phyloP scores from a whole-genome alignment of 768 basidiomycete genomes.

The Lactarius hatsudake region DNA sequence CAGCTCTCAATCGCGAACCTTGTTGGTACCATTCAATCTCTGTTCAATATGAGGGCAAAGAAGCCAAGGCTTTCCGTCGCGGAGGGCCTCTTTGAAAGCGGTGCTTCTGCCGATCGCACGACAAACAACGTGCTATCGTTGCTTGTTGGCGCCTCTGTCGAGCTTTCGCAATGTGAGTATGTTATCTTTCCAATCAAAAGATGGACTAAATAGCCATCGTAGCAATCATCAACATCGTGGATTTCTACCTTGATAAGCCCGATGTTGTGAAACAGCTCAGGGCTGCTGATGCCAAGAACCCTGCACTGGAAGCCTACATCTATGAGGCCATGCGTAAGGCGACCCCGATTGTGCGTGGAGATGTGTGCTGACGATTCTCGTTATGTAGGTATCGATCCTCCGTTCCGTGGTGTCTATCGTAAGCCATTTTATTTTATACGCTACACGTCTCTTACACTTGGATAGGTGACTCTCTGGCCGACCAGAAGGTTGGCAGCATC shows the following conservation, averaged over 20 bases:
- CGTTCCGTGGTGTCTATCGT: conserved; percentile 70
- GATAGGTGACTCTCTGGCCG: conserved; percentile 47
- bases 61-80: conserved; percentile 43
- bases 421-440: conserved; percentile 30
- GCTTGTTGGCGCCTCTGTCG: conserved; percentile 63
- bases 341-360: not conserved
- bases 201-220: not conserved
- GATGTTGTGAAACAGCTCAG: conserved; percentile 36
- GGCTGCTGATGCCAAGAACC: conserved; percentile 37
- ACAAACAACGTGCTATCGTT: conserved; percentile 73
- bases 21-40: conserved; percentile 43
- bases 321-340: conserved; percentile 68
- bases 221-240: conserved; percentile 66
- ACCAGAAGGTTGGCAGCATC: conserved; percentile 43
- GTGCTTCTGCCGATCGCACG: conserved; percentile 56
- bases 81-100: conserved; percentile 56
- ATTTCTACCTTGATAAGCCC: conserved; percentile 56
- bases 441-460: not conserved
- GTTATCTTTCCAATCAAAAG: not conserved
- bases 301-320: conserved; percentile 53
- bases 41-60: conserved; percentile 49
- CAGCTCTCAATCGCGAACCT: conserved; percentile 41
- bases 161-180: conserved; percentile 61
- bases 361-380: conserved; percentile 12
- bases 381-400: conserved; percentile 61